Evolutionary conservation across 1,139 yeast genomes (phyloP), one percentile per base, ranked within the genome.

Genomic region (Suhomyces ambrosiae): DNA sequence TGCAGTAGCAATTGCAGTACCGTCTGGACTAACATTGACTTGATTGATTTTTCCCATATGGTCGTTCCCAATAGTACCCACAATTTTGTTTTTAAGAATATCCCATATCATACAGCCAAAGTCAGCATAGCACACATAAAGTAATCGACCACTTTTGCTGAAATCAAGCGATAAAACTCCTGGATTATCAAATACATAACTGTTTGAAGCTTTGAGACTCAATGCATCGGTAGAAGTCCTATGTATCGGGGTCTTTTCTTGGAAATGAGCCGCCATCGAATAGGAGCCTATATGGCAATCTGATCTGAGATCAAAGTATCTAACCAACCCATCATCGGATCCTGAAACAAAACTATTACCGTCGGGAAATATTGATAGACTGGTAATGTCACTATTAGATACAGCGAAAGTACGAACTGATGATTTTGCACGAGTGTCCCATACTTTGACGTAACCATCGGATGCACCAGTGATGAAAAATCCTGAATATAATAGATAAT

Each of bases 91-190:
- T 44, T 77, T 80, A 24, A 89, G 64, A 2, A 79, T 68, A 55
- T 89, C 97, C 95, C 96, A 86, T 3, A 86, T 73, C 17, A 84
- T 65, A 49, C 92, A 81, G 1, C 86, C 83, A 32, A 78, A 75
- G 43, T 87, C 94, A 0, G 89, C 79, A 58, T 86, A 86, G 38
- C 94, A 84, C 1, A 82, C 72, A 56, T 83, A 84, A 61, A 88
- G 63, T 18, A 88, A 60, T 34, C 97, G 62, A 0, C 96, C 96
- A 30, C 92, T 82, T 7, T 64, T 66, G 28, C 95, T 83, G 53
- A 85, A 83, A 53, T 83, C 92, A 13, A 88, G 55, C 0, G 94
- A 80, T 9, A 79, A 66, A 15, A 88, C 82, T 4, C 88, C 88
- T 8, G 80, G 79, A 30, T 72, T 71, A 38, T 81, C 83, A 32